Conservation (phyloP, 768 basidiomycete species). For the Crassisporium funariophilum region DNA sequence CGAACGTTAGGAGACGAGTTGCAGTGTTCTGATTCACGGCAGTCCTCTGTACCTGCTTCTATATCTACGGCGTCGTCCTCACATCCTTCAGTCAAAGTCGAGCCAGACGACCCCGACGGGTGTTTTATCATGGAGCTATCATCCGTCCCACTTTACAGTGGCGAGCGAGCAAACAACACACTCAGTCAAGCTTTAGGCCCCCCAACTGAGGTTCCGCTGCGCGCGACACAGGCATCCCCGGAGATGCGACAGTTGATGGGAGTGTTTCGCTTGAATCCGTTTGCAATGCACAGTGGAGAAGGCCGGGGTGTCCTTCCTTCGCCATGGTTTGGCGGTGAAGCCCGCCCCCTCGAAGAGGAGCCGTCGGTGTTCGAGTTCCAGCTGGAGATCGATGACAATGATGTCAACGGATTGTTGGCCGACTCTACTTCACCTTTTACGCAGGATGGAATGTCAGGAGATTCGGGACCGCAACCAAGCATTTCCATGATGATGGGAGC, state of each 20-base stretch:
- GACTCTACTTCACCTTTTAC: too few relatives aligned
- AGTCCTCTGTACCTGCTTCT: conserved; percentile 14
- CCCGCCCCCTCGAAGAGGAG: conserved; percentile 60
- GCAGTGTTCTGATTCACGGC: conserved; percentile 2
- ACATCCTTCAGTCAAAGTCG: conserved; percentile 36
- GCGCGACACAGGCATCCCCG: conserved; percentile 71
- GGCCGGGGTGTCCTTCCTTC: conserved; percentile 33
- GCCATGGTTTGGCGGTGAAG: conserved; percentile 50
- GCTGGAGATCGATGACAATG: conserved; percentile 35
- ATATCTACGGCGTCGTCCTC: conserved; percentile 12
- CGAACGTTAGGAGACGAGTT: not conserved
- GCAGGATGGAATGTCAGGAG: not conserved
- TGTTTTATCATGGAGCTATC: conserved; percentile 51
- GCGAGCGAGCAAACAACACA: conserved; percentile 10
- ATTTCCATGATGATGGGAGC: conserved; percentile 16
- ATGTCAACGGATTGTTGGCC: not conserved
- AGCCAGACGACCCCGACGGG: conserved; percentile 40
- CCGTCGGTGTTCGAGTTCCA: conserved; percentile 71
- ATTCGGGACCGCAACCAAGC: conserved; percentile 5
- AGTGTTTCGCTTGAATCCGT: conserved; percentile 76
- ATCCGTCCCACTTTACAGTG: conserved; percentile 6
- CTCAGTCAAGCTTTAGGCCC: conserved; percentile 47
- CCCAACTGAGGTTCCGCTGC: conserved; percentile 69
- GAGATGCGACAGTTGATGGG: conserved; percentile 80
- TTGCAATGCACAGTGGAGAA: conserved; percentile 60